Base-by-base conservation (phyloP, 116 monocot genomes). In the Papilionanthe hybrid region DNA sequence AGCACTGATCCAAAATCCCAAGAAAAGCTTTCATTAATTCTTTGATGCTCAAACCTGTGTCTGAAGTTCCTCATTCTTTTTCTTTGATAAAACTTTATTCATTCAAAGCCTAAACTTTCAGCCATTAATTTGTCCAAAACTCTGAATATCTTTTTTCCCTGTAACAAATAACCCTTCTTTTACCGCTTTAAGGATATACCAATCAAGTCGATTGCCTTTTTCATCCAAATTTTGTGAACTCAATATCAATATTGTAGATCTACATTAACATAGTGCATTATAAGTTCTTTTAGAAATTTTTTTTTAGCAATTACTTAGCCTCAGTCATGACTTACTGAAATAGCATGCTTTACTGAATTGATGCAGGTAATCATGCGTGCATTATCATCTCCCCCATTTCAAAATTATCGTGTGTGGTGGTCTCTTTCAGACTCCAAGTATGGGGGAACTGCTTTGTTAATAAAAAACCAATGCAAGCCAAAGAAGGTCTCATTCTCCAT, bases 361-460 rank as follows among this genome's bases (percentile, higher is more conserved):
- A 58, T 86, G 79, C 82, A 98, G 98, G 78, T 88, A 20, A 82
- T 98, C 37, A 79, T 94, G 87, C 86, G 87, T 77, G 97, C 89
- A 10, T 78, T 98, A 68, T 92, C 92, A 65, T 88, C 69, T 84
- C 81, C 84, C 58, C 91, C 91, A 76, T 98, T 93, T 80, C 79
- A 80, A 78, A 84, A 87, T 75, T 98, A 94, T 81, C 84, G 82
- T 80, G 87, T 94, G 9, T 98, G 94, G 94, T 98, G 98, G 98
- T 98, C 98, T 78, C 98, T 98, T 91, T 94, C 98, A 63, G 94
- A 98, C 73, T 90, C 98, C 58, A 98, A 98, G 85, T 98, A 98
- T 83, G 94, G 60, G 10, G 98, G 98, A 30, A 98, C 98, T 79
- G 98, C 98, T 78, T 89, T 98, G 82, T 78, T 98, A 81, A 78